phyloP scores from a whole-genome alignment of 768 basidiomycete genomes.

The Punctularia strigosozonata region DNA sequence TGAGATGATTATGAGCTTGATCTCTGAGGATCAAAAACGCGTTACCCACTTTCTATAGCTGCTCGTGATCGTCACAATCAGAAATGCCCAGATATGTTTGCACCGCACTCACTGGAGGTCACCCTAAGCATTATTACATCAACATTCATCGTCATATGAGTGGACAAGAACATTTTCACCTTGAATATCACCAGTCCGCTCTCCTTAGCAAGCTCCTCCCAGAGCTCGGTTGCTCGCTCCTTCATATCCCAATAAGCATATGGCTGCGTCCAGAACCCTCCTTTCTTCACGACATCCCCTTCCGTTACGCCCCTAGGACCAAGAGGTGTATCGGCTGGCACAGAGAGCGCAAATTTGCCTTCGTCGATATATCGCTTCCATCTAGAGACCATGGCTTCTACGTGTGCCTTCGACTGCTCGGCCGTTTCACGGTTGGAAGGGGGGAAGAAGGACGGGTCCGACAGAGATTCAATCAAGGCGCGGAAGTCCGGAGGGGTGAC shows the following conservation, averaged over 20 bases:
- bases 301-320: too few relatives aligned
- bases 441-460: constrained; percentile 55
- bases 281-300: constrained; percentile 22
- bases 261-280: constrained; percentile 63
- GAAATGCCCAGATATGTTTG: background rate
- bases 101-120: constrained; percentile 71
- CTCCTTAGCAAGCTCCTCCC: constrained; percentile 33
- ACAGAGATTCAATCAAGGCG: constrained; percentile 41
- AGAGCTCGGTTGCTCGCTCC: constrained; percentile 36
- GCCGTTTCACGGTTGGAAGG: constrained; percentile 13
- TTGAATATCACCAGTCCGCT: constrained; percentile 79
- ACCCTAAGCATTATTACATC: constrained; percentile 33
- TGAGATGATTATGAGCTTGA: constrained; percentile 1
- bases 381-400: constrained; percentile 50
- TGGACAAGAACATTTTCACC: constrained; percentile 22
- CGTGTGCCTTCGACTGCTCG: constrained; percentile 23
- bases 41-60: constrained; percentile 74
- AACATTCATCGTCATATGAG: background rate
- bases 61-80: background rate
- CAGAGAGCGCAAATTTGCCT: constrained; percentile 64
- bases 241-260: constrained; percentile 72
- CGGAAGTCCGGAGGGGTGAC: constrained; percentile 82
- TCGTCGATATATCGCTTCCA: constrained; percentile 64
- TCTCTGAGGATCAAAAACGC: background rate
- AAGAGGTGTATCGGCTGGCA: constrained; percentile 44